Percentiles rank a stretch among this genome's conserved stretches.
Conservation (phyloP, 306 rosid species). For the Benincasa hispida region DNA sequence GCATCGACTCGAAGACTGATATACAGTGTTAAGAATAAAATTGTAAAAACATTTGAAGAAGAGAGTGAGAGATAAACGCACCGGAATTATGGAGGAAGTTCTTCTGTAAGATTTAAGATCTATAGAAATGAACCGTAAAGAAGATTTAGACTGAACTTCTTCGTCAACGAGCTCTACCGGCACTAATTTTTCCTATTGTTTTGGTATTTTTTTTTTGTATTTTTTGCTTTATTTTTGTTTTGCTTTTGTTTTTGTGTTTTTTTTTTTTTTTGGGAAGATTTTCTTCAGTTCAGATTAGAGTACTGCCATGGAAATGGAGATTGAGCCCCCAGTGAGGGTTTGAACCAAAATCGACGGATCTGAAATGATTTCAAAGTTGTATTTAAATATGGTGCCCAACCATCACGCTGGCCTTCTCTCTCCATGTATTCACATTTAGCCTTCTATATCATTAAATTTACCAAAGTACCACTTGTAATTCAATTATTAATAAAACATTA, state of each 20-base stretch:
- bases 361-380: conserved; percentile 14
- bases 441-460: not conserved
- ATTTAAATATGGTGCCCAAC: conserved; percentile 4
- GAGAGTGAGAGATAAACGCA: conserved; percentile 8
- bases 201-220: not conserved
- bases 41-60: not conserved
- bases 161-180: not conserved
- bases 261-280: not conserved
- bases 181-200: not conserved
- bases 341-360: conserved; percentile 22
- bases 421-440: not conserved
- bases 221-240: no score
- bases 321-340: conserved; percentile 10
- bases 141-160: not conserved
- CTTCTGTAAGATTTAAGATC: not conserved
- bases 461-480: not conserved
- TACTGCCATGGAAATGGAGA: not conserved
- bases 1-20: not conserved
- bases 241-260: not conserved
- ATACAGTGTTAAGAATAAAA: not conserved
- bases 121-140: conserved; percentile 1
- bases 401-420: not conserved
- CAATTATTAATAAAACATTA: no score
- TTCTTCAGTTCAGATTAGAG: conserved; percentile 1
- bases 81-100: not conserved